Evolutionary conservation across 176 grass and related monocot genomes (phyloP), one percentile per base, ranked within the genome.

Genomic region (Pharus latifolius): DNA sequence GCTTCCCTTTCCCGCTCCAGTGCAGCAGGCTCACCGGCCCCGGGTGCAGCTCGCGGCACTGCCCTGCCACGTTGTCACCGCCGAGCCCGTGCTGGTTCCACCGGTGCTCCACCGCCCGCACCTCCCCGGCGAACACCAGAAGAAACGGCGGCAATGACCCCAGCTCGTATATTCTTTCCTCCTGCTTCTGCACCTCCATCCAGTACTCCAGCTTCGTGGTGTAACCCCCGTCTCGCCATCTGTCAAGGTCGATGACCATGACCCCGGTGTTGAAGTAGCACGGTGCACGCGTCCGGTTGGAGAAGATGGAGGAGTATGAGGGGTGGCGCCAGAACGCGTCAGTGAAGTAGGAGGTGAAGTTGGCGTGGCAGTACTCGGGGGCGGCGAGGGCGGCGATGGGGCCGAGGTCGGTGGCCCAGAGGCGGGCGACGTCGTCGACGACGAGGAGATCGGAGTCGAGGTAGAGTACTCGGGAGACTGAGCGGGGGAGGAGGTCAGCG

Each of bases 181-280:
- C 95, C 13, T 81, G 77, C 69, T 99, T 99, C 84, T 99, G 95
- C 49, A 99, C 73, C 78, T 99, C 90, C 95, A 99, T 99, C 95
- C 95, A 99, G 65, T 78, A 82, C 87, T 99, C 95, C 27, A 99
- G 63, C 83, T 87, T 83, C 27, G 60, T 73, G 2, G 95, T 99
- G 78, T 83, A 99, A 33, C 63, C 81, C 1, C 87, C 84, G 5
- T 64, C 64, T 24, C 95, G 83, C 95, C 95, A 99, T 15, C 91
- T 29, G 20, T 82, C 84, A 2, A 99, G 84, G 67, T 99, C 90
- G 58, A 99, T 99, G 49, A 99, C 95, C 90, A 99, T 99, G 58
- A 99, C 95, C 7, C 95, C 95, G 24, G 95, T 99, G 75, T 99
- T 99, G 95, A 99, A 99, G 84, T 99, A 99, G 84, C 95, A 98